phyloP scores from a whole-genome alignment of 257 asterid species.

The Solanum tarapatanum region DNA sequence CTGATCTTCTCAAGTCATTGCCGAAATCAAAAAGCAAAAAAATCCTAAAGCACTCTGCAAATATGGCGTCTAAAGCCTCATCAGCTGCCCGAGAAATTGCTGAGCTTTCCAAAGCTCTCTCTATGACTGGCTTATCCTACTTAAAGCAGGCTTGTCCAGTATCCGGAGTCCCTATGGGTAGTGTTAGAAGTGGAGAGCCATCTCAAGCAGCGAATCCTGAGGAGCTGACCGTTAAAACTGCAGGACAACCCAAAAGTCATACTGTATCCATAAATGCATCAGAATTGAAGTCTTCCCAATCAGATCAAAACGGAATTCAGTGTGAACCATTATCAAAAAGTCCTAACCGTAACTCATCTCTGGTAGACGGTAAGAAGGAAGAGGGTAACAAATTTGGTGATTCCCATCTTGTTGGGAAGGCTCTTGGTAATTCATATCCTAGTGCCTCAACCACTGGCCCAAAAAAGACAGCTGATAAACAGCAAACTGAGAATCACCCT shows the following conservation, averaged over 20 bases:
- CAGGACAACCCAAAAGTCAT: neutral
- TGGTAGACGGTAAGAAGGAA: neutral
- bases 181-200: neutral
- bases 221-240: neutral
- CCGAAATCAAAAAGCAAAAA: constrained; percentile 41
- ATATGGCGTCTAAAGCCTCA: constrained; percentile 33
- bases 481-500: neutral
- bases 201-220: neutral
- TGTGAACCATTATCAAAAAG: neutral
- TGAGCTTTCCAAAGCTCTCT: constrained; percentile 33
- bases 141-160: constrained; percentile 26
- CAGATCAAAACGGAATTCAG: neutral
- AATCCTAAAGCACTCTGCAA: constrained; percentile 30
- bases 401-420: constrained; percentile 2
- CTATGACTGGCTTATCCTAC: constrained; percentile 30
- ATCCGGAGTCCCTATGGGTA: constrained; percentile 15
- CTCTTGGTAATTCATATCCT: neutral
- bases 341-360: neutral
- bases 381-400: constrained; percentile 5
- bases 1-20: constrained; percentile 30
- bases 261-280: neutral
- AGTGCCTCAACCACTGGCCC: neutral
- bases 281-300: neutral
- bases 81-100: constrained; percentile 32
- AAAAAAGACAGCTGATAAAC: neutral